phyloP scores from a whole-genome alignment of 2,329 filamentous ascomycete species.

The Myriosclerotinia duriaeana region DNA sequence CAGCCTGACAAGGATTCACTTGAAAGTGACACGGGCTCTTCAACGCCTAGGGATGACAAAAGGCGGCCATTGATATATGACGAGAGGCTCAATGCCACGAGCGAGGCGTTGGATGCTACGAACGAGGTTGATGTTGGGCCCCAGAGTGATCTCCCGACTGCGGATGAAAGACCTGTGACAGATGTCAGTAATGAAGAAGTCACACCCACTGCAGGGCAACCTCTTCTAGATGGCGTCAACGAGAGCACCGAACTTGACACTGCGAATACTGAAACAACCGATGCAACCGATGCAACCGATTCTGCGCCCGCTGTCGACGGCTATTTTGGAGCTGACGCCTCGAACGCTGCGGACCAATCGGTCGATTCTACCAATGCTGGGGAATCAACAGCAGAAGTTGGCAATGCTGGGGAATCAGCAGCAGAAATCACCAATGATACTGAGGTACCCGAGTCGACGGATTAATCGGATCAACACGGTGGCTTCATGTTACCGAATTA shows the following conservation, averaged over 20 bases:
- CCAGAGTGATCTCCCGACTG: neutral
- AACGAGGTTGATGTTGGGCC: neutral
- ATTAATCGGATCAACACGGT: neutral
- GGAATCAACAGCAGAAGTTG: no score
- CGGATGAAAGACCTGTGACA: constrained; percentile 7
- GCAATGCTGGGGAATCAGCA: neutral
- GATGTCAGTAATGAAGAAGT: neutral
- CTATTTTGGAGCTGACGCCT: neutral
- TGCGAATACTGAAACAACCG: neutral
- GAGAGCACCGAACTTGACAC: neutral
- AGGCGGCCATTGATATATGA: constrained; percentile 11
- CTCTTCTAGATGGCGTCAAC: neutral
- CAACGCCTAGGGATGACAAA: neutral
- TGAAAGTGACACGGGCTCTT: neutral
- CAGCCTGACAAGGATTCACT: constrained; percentile 13
- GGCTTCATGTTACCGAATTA: neutral
- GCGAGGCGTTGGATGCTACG: neutral
- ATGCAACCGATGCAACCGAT: neutral
- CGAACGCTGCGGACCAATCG: neutral
- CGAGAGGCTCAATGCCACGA: constrained; percentile 2
- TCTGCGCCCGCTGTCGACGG: no score
- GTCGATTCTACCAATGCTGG: no score
- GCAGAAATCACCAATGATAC: neutral
- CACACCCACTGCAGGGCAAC: neutral
- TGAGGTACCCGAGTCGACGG: neutral